phyloP scores from a whole-genome alignment of 495 filamentous ascomycete species.

The Lasiosphaeriaceae sp. region DNA sequence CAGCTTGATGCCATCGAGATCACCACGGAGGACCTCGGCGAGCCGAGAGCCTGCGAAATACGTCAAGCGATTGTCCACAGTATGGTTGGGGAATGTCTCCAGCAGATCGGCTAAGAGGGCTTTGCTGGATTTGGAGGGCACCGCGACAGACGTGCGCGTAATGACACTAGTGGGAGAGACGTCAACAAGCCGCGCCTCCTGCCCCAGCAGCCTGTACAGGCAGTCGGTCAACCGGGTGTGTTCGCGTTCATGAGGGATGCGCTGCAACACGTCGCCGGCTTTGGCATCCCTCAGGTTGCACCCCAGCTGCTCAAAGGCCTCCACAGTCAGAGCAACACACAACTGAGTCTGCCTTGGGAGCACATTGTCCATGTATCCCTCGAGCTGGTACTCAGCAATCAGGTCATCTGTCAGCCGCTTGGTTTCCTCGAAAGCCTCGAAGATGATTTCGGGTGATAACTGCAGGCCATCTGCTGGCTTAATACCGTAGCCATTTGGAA shows the following conservation, averaged over 20 bases:
- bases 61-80: background rate
- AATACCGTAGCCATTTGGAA: background rate
- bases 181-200: slow-evolving; percentile 4
- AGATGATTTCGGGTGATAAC: background rate
- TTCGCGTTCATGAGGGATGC: slow-evolving; percentile 1
- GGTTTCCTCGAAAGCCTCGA: slow-evolving; percentile 2
- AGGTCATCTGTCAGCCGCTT: slow-evolving; percentile 31
- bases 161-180: background rate
- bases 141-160: background rate
- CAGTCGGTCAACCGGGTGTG: slow-evolving; percentile 28
- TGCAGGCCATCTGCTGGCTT: background rate
- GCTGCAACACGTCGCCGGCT: background rate
- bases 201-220: slow-evolving; percentile 29
- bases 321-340: slow-evolving; percentile 35
- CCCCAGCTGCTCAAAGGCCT: slow-evolving; percentile 36
- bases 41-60: slow-evolving; percentile 8
- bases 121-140: background rate
- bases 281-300: slow-evolving; percentile 13
- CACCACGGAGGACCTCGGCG: slow-evolving; percentile 11
- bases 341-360: slow-evolving; percentile 34
- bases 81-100: slow-evolving; percentile 1
- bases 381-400: background rate
- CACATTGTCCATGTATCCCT: slow-evolving; percentile 27
- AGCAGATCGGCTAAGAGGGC: background rate
- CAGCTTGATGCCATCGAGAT: slow-evolving; percentile 8